These are phyloP conservation scores for Coemansia sp. DNA, from an alignment of 192 early-diverging fungal genomes.

Conservation along the genomic window DNA sequence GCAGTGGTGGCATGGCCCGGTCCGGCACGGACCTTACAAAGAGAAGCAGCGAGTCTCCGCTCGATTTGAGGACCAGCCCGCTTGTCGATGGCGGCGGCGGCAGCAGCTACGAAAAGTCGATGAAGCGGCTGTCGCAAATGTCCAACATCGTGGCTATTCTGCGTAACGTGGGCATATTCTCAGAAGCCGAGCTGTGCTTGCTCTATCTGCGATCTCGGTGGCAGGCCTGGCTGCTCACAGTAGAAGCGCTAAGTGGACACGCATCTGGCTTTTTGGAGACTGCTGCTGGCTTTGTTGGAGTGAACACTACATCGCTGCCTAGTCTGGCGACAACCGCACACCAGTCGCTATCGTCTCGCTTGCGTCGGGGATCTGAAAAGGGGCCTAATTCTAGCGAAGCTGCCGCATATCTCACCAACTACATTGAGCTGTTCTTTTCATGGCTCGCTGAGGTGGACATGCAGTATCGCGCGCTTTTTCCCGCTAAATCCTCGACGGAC, in stretches of 20 bases:
- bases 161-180: conserved; percentile 38
- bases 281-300: background rate
- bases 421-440: conserved; percentile 31
- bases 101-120: conserved; percentile 25
- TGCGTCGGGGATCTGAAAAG: background rate
- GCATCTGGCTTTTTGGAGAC: background rate
- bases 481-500: background rate
- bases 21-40: background rate
- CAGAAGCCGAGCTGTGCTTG: conserved; percentile 40
- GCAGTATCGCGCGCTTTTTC: conserved; percentile 42
- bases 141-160: conserved; percentile 36
- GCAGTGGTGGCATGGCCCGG: background rate
- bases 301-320: background rate
- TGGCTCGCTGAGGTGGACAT: conserved; percentile 44
- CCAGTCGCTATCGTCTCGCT: background rate
- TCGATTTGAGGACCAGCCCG: background rate
- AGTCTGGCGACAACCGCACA: background rate
- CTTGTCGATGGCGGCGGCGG: background rate
- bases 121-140: conserved; percentile 39
- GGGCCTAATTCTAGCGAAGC: conserved; percentile 17
- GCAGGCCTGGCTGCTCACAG: conserved; percentile 42
- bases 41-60: background rate
- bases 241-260: conserved; percentile 26
- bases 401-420: conserved; percentile 30
- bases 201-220: conserved; percentile 47